Evolutionary conservation across 768 basidiomycete genomes (phyloP).

Genomic region (Podaxis sp.): DNA sequence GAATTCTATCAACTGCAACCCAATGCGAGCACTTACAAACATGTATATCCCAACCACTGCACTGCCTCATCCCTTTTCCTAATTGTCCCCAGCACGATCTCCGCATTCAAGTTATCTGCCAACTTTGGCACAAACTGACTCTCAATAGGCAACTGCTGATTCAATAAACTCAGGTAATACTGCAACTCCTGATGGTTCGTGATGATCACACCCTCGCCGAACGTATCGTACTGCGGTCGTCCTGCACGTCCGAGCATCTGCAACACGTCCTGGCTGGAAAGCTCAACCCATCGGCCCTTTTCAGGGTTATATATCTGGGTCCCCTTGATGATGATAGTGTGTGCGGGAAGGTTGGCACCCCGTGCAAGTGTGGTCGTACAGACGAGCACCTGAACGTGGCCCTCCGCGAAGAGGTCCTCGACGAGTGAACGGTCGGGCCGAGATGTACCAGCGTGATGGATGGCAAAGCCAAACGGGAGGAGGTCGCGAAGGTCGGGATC

Average conservation of each 20-base stretch:
- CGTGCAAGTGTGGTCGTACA: constrained; percentile 98
- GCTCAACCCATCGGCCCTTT: constrained; percentile 97
- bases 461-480: constrained; percentile 94
- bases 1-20: not conserved
- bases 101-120: constrained; percentile 95
- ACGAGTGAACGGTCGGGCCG: constrained; percentile 88
- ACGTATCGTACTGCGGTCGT: constrained; percentile 95
- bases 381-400: constrained; percentile 90
- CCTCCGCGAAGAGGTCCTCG: constrained; percentile 92
- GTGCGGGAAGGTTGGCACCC: constrained; percentile 98
- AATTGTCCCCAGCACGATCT: constrained; percentile 89
- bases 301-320: constrained; percentile 99
- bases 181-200: constrained; percentile 97
- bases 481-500: constrained; percentile 86
- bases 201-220: constrained; percentile 97
- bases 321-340: constrained; percentile 99
- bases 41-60: constrained; percentile 95
- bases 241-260: constrained; percentile 99
- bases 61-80: constrained; percentile 96
- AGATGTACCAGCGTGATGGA: constrained; percentile 97
- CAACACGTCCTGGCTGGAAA: constrained; percentile 93
- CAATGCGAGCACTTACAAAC: constrained; percentile 58
- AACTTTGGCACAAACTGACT: constrained; percentile 90
- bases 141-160: constrained; percentile 98
- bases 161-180: constrained; percentile 93